Conservation (phyloP, 2,329 filamentous ascomycete genomes). For the Ophiostoma australiae region DNA sequence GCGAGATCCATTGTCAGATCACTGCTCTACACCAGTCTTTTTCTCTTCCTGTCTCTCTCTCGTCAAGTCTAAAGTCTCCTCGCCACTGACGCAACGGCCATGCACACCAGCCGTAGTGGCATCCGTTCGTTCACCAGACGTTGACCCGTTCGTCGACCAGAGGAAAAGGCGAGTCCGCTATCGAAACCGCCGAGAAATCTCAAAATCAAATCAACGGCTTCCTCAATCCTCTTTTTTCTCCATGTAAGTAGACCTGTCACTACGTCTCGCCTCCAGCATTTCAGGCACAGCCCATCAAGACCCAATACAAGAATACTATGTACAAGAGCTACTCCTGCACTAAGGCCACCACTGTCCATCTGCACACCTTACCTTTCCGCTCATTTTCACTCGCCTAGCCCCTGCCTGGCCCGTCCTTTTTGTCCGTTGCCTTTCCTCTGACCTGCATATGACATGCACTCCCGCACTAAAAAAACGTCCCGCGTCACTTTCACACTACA, state of each 20-base stretch:
- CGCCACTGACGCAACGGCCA: not conserved
- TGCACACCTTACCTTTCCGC: not conserved
- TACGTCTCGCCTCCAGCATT: no score
- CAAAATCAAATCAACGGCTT: not conserved
- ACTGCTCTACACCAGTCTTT: not conserved
- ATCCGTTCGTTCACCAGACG: not conserved
- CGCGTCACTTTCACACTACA: not conserved
- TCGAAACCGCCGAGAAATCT: not conserved
- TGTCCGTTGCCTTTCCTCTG: not conserved
- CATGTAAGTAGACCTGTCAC: not conserved
- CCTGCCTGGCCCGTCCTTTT: not conserved
- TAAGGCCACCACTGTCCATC: not conserved
- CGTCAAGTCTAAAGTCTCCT: no score
- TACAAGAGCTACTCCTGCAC: not conserved
- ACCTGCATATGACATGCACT: not conserved
- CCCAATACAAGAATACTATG: no score
- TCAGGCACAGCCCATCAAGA: no score
- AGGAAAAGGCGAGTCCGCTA: not conserved
- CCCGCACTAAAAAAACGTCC: not conserved
- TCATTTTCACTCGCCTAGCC: not conserved
- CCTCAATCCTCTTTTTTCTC: not conserved
- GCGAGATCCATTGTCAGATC: not conserved
- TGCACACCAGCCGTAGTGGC: slow-evolving; percentile 6
- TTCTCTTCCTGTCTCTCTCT: not conserved
- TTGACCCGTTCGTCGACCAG: slow-evolving; percentile 5